Evolutionary conservation across 2,329 filamentous ascomycete species (phyloP).

Genomic region (Phoma sp.): DNA sequence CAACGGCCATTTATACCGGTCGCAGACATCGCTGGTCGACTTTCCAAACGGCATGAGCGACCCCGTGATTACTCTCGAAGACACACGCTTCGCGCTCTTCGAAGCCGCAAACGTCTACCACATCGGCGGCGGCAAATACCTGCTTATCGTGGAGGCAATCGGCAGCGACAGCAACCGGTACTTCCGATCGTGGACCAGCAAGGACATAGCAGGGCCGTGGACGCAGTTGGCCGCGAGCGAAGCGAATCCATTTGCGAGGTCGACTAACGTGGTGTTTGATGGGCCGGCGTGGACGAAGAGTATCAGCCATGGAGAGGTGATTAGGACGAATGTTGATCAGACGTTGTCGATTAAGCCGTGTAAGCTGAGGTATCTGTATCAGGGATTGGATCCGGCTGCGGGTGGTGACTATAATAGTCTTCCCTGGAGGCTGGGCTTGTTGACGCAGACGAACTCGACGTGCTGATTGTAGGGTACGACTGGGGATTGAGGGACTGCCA

Average conservation of each 20-base stretch:
- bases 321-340: constrained; percentile 49
- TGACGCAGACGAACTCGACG: too few species aligned
- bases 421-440: too few species aligned
- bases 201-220: constrained; percentile 45
- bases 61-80: constrained; percentile 48
- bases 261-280: constrained; percentile 48
- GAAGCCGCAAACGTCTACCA: constrained; percentile 51
- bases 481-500: too few species aligned
- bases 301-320: constrained; percentile 47
- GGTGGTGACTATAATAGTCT: too few species aligned
- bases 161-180: constrained; percentile 45
- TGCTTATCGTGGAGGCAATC: constrained; percentile 52
- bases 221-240: constrained; percentile 47
- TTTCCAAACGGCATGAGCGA: constrained; percentile 50
- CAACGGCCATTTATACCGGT: constrained; percentile 53
- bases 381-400: too few species aligned
- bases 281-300: constrained; percentile 49
- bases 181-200: constrained; percentile 52
- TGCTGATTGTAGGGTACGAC: too few species aligned
- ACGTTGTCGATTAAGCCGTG: constrained; percentile 47
- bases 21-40: constrained; percentile 41
- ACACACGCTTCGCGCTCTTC: constrained; percentile 43
- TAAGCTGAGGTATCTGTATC: constrained; percentile 49
- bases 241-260: constrained; percentile 48
- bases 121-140: constrained; percentile 42